Evolutionary conservation across 106 monocot species (phyloP), one percentile per base, ranked within the genome.

Genomic region (Triglochin maritima): DNA sequence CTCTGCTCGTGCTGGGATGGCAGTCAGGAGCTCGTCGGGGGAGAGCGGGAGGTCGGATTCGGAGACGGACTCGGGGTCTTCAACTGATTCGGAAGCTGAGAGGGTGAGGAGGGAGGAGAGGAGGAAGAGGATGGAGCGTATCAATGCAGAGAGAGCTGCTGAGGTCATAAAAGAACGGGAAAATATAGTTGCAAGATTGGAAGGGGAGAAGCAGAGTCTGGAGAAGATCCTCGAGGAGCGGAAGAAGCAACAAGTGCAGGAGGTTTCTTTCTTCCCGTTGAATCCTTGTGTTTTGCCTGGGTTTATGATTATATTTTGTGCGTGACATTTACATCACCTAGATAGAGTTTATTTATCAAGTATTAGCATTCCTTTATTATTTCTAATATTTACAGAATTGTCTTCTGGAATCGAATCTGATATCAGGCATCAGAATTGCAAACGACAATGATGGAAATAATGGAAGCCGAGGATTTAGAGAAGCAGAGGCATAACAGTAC

Each of bases 401-500:
- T 29, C 29, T 29, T 29, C 29, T 29, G 29, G 29, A 29, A 29
- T 29, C 29, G 29, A 29, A 29, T 75, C 3, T 74, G 43, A 69
- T 65, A 47, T 15, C 74, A 91, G 91, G 94, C 89, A 69, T 85
- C 84, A 70, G 86, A 85, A 69, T 77, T 94, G 77, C 94, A 89
- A 65, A 81, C 49, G 17, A 89, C 70, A 63, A 87, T 85, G 84
- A 83, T 87, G 57, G 87, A 87, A 76, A 79, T 86, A 16, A 87
- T 94, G 82, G 94, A 94, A 45, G 94, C 94, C 66, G 87, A 76
- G 10, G 94, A 94, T 4, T 61, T 79, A 42, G 94, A 94, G 68
- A 94, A 94, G 54, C 84, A 89, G 72, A 82, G 79, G 65, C 94
- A 94, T 68, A 80, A 87, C 44, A 90, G 87, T 72, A 94, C 94